Base-by-base conservation (phyloP, 2,329 filamentous ascomycete genomes). In the Uncinocarpus reesii region DNA sequence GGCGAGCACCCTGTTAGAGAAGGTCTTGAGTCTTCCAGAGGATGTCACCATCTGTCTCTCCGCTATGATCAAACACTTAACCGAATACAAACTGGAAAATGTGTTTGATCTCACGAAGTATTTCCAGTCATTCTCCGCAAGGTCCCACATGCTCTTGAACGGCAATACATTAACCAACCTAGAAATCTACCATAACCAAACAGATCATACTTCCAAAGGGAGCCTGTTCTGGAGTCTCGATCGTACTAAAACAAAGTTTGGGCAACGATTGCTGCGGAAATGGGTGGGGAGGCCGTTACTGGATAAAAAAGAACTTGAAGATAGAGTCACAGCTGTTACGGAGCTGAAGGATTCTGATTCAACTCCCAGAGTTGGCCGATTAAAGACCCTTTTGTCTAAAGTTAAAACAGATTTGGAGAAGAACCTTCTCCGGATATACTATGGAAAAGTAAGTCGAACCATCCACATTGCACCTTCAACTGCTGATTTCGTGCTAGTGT, bases 91-190 rank as follows among this genome's bases (percentile, higher is more conserved):
- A 0, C 74, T 98, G 16, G 84, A 96, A 64, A 88, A 96, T 69
- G 86, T 98, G 46, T 95, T 98, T 58, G 84, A 95, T 59, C 71
- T 98, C 36, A 96, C 92, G 1, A 95, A 94, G 58, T 95, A 96
- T 68, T 98, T 98, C 60, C 84, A 95, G 57, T 87, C 88, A 1
- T 98, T 98, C 68, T 95, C 86, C 57, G 86, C 89, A 6, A 76
- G 89, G 31, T 89, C 90, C 11, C 89, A 96, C 61, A 96, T 98
- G 92, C 73, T 96, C 3, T 72, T 98, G 52, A 95, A 93, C 61
- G 92, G 90, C 37, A 98, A 95, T 47, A 95, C 90, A 0, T 71
- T 98, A 31, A 90, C 87, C 42, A 95, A 87, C 58, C 75, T 98
- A 10, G 92, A 98, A 63, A 87, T 98, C 1, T 98, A 95, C 62